Conservation (phyloP, 768 basidiomycete genomes). For the Trametes elegans region DNA sequence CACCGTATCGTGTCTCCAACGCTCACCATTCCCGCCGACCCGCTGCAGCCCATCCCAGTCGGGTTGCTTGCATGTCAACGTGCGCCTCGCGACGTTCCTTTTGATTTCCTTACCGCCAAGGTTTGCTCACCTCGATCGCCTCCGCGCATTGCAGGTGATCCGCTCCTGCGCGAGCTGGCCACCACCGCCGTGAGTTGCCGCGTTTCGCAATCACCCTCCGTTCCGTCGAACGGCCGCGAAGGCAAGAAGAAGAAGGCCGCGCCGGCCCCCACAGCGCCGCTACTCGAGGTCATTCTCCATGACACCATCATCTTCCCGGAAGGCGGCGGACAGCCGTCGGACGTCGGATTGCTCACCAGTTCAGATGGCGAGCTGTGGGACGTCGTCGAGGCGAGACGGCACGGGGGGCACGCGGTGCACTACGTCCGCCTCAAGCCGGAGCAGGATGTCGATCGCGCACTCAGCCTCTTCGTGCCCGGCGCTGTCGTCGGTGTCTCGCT, state of each 20-base stretch:
- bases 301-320: slow-evolving; percentile 84
- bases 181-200: slow-evolving; percentile 55
- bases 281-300: slow-evolving; percentile 66
- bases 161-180: slow-evolving; percentile 55
- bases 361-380: slow-evolving; percentile 48
- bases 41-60: slow-evolving; percentile 57
- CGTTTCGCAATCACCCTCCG: slow-evolving; percentile 43
- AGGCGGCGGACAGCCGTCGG: slow-evolving; percentile 80
- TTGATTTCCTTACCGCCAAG: not conserved
- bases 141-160: slow-evolving; percentile 51
- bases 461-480: slow-evolving; percentile 50
- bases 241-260: slow-evolving; percentile 56
- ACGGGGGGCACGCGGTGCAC: slow-evolving; percentile 75
- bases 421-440: slow-evolving; percentile 47
- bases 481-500: slow-evolving; percentile 50
- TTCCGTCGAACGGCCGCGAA: slow-evolving; percentile 31
- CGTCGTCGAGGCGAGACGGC: slow-evolving; percentile 64
- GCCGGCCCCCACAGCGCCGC: slow-evolving; percentile 43
- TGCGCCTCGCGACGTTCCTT: slow-evolving; percentile 30
- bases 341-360: slow-evolving; percentile 56
- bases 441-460: slow-evolving; percentile 40
- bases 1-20: slow-evolving; percentile 63
- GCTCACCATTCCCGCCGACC: slow-evolving; percentile 51
- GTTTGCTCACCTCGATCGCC: slow-evolving; percentile 2
- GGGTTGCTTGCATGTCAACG: slow-evolving; percentile 81